phyloP scores from a whole-genome alignment of 208 protist species.

The Trypanosoma scelopori region DNA sequence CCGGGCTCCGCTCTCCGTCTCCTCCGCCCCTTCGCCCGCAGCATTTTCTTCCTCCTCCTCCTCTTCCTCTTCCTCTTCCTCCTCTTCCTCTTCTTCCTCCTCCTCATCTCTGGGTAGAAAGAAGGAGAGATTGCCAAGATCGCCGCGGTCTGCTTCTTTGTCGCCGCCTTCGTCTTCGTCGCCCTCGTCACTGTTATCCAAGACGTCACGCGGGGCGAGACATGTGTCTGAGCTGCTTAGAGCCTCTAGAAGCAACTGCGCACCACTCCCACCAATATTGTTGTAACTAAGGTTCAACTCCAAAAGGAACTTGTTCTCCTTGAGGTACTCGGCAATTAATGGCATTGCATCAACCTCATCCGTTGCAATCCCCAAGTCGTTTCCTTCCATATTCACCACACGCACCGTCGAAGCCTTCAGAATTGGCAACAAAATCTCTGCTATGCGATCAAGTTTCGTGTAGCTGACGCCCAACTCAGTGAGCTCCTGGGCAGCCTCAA shows the following conservation, averaged over 20 bases:
- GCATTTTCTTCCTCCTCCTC: slow-evolving; percentile 15
- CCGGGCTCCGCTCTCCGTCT: background rate
- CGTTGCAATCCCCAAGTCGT: slow-evolving; percentile 44
- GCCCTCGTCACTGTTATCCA: slow-evolving; percentile 9
- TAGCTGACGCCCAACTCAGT: slow-evolving; percentile 10
- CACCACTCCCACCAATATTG: slow-evolving; percentile 36
- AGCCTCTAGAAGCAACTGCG: slow-evolving; percentile 40
- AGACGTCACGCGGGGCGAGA: slow-evolving; percentile 48
- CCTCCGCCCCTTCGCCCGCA: slow-evolving; percentile 15
- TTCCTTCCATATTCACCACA: slow-evolving; percentile 49
- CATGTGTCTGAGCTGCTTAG: slow-evolving; percentile 59
- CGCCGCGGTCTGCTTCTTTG: slow-evolving; percentile 11
- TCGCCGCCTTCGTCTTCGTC: background rate
- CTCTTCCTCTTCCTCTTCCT: slow-evolving; percentile 31
- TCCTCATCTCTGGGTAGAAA: slow-evolving; percentile 33
- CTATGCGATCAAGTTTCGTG: slow-evolving; percentile 13
- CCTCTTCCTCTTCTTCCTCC: slow-evolving; percentile 30
- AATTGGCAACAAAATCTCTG: slow-evolving; percentile 18
- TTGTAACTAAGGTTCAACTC: slow-evolving; percentile 61
- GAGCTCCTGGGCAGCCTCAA: slow-evolving; percentile 13
- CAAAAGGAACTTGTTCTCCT: slow-evolving; percentile 75
- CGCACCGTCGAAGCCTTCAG: slow-evolving; percentile 25
- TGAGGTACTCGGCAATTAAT: slow-evolving; percentile 48
- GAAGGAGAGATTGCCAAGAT: slow-evolving; percentile 20
- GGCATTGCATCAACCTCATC: slow-evolving; percentile 35